Evolutionary conservation across 108 stramenopile genomes (phyloP).

Genomic region (Skeletonema menzelii): DNA sequence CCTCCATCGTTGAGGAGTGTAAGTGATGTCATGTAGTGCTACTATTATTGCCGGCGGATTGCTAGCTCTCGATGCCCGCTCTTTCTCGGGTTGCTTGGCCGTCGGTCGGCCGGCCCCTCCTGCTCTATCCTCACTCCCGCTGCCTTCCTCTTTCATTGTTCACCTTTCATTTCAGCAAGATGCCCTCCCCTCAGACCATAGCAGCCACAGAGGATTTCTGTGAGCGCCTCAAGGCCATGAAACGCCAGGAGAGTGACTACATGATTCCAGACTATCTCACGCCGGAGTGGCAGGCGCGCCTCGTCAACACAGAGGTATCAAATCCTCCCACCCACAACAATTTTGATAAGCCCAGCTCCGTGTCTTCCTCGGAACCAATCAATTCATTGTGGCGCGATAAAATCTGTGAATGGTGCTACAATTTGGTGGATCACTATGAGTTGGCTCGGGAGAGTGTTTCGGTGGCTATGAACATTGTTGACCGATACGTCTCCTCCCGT

Average conservation of each 20-base stretch:
- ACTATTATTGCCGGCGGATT: too few species aligned
- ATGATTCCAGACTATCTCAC: constrained; percentile 35
- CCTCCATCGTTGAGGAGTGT: too few species aligned
- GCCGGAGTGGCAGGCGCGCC: not conserved
- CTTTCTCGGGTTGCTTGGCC: not conserved
- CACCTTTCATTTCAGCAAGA: not conserved
- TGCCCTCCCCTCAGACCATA: not conserved
- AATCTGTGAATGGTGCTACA: constrained; percentile 74
- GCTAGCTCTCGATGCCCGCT: not conserved
- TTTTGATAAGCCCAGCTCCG: not conserved
- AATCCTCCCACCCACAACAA: not conserved
- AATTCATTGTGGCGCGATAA: constrained; percentile 59
- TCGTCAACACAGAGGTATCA: not conserved
- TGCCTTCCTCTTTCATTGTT: not conserved
- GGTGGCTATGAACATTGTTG: constrained; percentile 60
- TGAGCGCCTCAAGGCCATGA: constrained; percentile 43
- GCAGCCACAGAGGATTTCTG: constrained; percentile 28
- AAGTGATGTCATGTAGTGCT: too few species aligned
- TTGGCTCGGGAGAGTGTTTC: constrained; percentile 60
- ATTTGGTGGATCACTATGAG: constrained; percentile 68
- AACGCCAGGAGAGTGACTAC: constrained; percentile 34
- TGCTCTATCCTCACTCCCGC: not conserved
- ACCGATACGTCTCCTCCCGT: constrained; percentile 47
- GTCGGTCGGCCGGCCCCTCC: not conserved
- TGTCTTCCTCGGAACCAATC: constrained; percentile 4